These are phyloP conservation scores for Vanrija sp. DNA, from an alignment of 1,284 basidiomycete genomes.

Conservation along the genomic window DNA sequence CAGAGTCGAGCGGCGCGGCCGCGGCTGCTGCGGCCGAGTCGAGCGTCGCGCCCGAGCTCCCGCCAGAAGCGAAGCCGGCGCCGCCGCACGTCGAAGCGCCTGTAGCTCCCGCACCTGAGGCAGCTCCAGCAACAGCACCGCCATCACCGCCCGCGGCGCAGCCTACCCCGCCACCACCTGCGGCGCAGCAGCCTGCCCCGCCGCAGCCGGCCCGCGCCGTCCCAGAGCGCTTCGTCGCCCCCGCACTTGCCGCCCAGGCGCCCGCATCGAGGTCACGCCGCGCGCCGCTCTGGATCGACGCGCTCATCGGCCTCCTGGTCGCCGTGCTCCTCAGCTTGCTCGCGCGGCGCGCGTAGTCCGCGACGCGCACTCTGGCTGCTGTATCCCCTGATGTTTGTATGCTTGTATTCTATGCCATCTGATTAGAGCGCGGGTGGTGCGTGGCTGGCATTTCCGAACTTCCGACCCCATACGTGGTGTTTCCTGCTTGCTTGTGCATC, in stretches of 20 bases:
- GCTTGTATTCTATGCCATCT: too few relatives aligned
- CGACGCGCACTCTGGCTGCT: too few relatives aligned
- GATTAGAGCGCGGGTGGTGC: too few relatives aligned
- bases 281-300: slow-evolving; percentile 15
- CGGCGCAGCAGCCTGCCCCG: background rate
- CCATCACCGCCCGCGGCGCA: background rate
- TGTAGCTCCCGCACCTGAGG: background rate
- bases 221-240: background rate
- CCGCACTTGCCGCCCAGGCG: background rate
- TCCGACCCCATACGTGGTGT: too few relatives aligned
- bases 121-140: background rate
- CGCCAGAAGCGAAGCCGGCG: too few relatives aligned
- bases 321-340: slow-evolving; percentile 42
- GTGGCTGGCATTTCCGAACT: too few relatives aligned
- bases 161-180: background rate
- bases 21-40: background rate
- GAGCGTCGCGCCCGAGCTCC: too few relatives aligned
- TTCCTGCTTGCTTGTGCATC: too few relatives aligned
- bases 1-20: background rate
- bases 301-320: slow-evolving; percentile 11
- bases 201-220: background rate
- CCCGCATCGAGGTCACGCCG: background rate
- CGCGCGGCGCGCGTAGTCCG: background rate
- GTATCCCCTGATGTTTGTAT: too few relatives aligned
- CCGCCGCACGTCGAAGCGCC: background rate